phyloP scores from a whole-genome alignment of 225 moss, liverwort and hornwort genomes.

The Sphagnum contortum region DNA sequence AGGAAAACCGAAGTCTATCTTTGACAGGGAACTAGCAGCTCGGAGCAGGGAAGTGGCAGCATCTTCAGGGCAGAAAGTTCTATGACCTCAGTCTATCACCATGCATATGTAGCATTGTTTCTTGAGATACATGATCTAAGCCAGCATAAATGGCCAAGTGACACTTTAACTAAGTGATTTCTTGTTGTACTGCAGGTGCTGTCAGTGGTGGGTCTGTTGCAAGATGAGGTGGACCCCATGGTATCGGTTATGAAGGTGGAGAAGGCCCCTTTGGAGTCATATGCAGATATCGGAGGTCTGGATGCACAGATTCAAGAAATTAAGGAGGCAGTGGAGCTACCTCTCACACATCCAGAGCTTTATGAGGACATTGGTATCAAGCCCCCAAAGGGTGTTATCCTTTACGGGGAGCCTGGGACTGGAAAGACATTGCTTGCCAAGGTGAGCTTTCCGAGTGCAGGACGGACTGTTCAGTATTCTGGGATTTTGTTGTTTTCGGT shows the following conservation, averaged over 20 bases:
- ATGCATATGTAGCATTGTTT: not conserved
- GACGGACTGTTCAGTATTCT: not conserved
- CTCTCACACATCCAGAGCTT: slow-evolving; percentile 91
- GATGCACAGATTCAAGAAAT: slow-evolving; percentile 99
- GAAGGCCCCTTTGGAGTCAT: slow-evolving; percentile 94
- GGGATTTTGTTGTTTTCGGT: not conserved
- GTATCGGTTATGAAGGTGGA: slow-evolving; percentile 99
- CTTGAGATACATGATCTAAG: slow-evolving; percentile 1
- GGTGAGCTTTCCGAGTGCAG: slow-evolving; percentile 16
- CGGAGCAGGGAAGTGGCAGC: too few relatives aligned
- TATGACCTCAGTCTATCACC: not conserved
- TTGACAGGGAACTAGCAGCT: too few relatives aligned
- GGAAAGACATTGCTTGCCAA: slow-evolving; percentile 96
- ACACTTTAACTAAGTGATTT: not conserved
- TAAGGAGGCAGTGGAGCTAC: slow-evolving; percentile 96
- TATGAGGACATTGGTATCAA: slow-evolving; percentile 98
- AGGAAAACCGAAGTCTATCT: not conserved
- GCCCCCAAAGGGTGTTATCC: slow-evolving; percentile 92
- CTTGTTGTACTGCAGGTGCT: slow-evolving; percentile 46
- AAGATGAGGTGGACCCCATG: slow-evolving; percentile 99
- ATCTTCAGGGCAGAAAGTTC: too few relatives aligned
- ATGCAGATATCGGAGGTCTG: slow-evolving; percentile 95
- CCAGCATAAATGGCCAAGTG: not conserved
- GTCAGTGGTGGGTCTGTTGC: slow-evolving; percentile 86
- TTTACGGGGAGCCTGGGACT: slow-evolving; percentile 96